phyloP scores from a whole-genome alignment of 202 grass and related monocot species.

The Carex arenaria region DNA sequence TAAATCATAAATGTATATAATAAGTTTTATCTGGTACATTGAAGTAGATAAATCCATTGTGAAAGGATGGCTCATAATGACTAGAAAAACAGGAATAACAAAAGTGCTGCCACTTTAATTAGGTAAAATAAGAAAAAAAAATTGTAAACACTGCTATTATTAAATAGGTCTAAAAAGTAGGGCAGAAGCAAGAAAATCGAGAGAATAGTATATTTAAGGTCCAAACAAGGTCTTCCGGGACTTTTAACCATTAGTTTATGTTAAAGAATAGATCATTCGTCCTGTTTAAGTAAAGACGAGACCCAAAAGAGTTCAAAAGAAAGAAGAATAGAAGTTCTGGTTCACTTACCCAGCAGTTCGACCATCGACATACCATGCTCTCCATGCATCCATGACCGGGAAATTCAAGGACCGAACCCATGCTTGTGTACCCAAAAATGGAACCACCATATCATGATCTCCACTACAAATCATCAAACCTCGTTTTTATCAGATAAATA shows the following conservation, averaged over 20 bases:
- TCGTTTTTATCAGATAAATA: neutral
- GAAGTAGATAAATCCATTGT: neutral
- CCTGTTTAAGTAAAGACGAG: neutral
- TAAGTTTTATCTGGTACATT: neutral
- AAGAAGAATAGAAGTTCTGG: neutral
- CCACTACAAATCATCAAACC: constrained; percentile 18
- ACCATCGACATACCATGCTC: constrained; percentile 42
- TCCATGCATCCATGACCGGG: constrained; percentile 44
- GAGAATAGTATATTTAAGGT: neutral
- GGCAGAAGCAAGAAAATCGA: neutral
- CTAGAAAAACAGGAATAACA: neutral
- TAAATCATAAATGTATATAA: neutral
- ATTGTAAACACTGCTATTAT: no score
- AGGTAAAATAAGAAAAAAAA: no score
- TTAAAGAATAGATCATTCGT: neutral
- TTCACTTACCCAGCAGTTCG: constrained; percentile 43
- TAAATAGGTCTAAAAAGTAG: neutral
- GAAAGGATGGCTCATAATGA: neutral
- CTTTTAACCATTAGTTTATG: no score
- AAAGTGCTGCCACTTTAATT: neutral
- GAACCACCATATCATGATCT: constrained; percentile 40
- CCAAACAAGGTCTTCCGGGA: no score
- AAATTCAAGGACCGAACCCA: constrained; percentile 57
- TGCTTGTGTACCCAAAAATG: constrained; percentile 42
- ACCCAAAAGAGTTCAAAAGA: neutral